Evolutionary conservation across 225 moss, liverwort and hornwort genomes (phyloP), one percentile per base, ranked within the genome.

Genomic region (Pseudoscleropodium purum): DNA sequence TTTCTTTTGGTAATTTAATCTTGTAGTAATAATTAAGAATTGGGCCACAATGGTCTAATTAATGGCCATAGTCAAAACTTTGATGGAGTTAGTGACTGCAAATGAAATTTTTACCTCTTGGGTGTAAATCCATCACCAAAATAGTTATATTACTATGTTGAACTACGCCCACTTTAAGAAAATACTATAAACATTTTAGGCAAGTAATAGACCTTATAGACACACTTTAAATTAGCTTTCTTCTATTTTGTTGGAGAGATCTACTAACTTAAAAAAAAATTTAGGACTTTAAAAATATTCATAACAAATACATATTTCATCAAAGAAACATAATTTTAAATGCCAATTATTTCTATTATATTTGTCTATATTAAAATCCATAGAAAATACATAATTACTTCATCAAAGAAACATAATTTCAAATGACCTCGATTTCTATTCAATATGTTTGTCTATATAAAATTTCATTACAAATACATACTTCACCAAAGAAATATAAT

Each of bases 101-200:
- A 16, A 5, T 14, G 7, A 8, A 39, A 16, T 16, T 41, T 29
- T 25, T 9, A 16, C 15, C 17, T 27, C 16, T 73, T 3, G 3
- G 1, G 2, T 29, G 10, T 29, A 73, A 70, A 43, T 73, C 29
- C 16, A 43, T 16, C 10, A 27, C 27, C 27, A 27, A 43, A 43
- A 43, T 43, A 29, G 9, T 43, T 27, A 9, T 29, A 16, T 27
- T 16, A 6, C 9, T 17, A 17, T 15, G 3, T 10, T 9, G 6
- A 43, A 5, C 27, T 43, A 5, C 43, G 1, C 9, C 3, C 0
- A 3, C 29, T 27, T 17, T 5, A 43, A 15, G 0, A 43, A 41
- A 16, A 73, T 3, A 43, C 2, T 43, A 1, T 16, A 9, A 11
- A 9, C 10, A 29, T 29, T 73, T 17, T 16, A 43, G 10, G 29